Base-by-base conservation (phyloP, 2,329 filamentous ascomycete genomes). In the Pezizomycotina sp. region DNA sequence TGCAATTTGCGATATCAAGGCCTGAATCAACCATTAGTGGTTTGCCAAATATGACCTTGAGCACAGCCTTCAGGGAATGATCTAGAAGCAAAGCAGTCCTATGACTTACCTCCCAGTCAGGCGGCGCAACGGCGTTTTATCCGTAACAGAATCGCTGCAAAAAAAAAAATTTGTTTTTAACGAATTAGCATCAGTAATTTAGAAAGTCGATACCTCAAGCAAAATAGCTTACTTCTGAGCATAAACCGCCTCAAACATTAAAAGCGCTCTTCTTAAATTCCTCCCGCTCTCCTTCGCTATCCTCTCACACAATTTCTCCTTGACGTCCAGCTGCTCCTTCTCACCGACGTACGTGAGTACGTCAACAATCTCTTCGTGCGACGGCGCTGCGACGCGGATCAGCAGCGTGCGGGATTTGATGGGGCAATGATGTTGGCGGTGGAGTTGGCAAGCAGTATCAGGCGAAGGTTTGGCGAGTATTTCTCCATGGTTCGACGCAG, bases 371-470 rank as follows among this genome's bases (percentile, higher is more conserved):
- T 98, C 77, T 5, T 68, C 67, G 50, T 91, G 77, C 0, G 74
- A 81, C 5, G 89, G 89, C 13, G 89, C 86, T 9, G 89, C 75
- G 16, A 98, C 89, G 48, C 89, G 70, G 36, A 98, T 82, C 31
- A 98, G 67, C 56, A 98, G 63, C 34, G 84, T 93, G 58, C 89
- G 69, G 52, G 80, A 91, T 47, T 86, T 71, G 55, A 98, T 98
- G 89, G 89, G n/a, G 89, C 86, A 57, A 98, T 98, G 52, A 98
- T 98, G 54, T 95, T 95, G 47, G 84, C 84, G 14, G 89, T 98
- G 48, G 80, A 92, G 56, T 95, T 95, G 31, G 89, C 89, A 42
- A 98, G 62, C 42, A 98, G 62, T 31, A 98, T 95, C 50, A 98
- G 60, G 14, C 89, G 70, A 54, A 98, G 54, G 56, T 98, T 98